Percentiles rank a stretch among this genome's conserved stretches.
Conservation (phyloP, 495 filamentous ascomycete species). For the Trichoderma asperelloides region DNA sequence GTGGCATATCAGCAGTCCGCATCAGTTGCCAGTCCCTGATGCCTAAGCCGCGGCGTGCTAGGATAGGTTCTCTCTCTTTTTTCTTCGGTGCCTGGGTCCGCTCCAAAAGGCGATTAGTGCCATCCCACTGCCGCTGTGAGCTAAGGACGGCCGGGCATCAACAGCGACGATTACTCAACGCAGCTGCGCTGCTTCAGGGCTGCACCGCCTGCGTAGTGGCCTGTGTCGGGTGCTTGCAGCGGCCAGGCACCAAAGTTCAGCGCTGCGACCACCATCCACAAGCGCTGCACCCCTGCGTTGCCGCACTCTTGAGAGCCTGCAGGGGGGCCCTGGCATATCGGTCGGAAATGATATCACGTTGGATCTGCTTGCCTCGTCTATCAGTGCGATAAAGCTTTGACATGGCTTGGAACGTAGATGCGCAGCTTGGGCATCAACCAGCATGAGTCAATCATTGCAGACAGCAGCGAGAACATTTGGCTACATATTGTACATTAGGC, state of each 20-base stretch:
- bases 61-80: background rate
- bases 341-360: background rate
- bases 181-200: background rate
- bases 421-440: no score
- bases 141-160: background rate
- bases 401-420: no score
- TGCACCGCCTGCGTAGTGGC: background rate
- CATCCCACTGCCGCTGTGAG: background rate
- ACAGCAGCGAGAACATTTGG: no score
- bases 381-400: no score
- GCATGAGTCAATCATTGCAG: no score
- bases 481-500: no score
- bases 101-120: slow-evolving; percentile 1
- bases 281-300: background rate
- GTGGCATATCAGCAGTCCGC: background rate
- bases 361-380: background rate
- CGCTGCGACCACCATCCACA: background rate
- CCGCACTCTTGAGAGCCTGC: slow-evolving; percentile 2
- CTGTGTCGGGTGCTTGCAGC: no score
- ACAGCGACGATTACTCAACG: background rate
- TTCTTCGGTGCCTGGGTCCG: background rate
- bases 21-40: slow-evolving; percentile 1
- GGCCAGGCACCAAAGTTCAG: background rate
- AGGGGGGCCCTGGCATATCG: background rate
- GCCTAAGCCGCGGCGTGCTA: background rate